phyloP scores from a whole-genome alignment of 768 basidiomycete species.

The Calvatia gigantea region DNA sequence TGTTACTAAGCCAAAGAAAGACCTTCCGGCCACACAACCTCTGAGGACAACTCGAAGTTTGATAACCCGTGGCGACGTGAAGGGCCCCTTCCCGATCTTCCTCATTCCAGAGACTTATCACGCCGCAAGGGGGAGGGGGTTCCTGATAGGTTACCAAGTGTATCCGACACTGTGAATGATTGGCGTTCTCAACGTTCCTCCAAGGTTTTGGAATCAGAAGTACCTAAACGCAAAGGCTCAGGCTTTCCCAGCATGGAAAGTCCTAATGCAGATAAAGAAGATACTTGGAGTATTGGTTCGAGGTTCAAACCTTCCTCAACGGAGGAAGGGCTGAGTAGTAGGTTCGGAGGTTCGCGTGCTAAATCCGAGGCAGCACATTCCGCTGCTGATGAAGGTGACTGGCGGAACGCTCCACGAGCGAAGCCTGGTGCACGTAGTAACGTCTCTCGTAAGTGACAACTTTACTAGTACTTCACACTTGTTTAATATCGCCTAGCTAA shows the following conservation, averaged over 20 bases:
- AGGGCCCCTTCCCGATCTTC: constrained; percentile 73
- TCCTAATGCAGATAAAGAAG: constrained; percentile 68
- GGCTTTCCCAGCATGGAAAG: constrained; percentile 49
- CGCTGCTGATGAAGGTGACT: constrained; percentile 59
- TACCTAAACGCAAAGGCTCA: constrained; percentile 54
- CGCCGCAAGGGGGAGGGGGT: constrained; percentile 67
- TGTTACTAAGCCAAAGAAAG: constrained; percentile 69
- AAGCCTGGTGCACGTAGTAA: constrained; percentile 41
- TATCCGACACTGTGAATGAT: constrained; percentile 61
- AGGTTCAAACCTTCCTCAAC: constrained; percentile 61
- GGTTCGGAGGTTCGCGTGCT: constrained; percentile 45
- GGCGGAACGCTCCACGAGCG: constrained; percentile 52
- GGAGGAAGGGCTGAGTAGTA: constrained; percentile 34
- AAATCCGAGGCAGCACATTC: constrained; percentile 52
- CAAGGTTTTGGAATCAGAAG: constrained; percentile 44
- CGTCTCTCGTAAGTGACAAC: constrained; percentile 56
- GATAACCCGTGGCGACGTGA: constrained; percentile 84
- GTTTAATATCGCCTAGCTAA: constrained; percentile 41
- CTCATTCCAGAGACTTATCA: constrained; percentile 58
- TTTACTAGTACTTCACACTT: neutral
- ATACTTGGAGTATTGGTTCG: constrained; percentile 72
- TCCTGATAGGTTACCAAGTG: constrained; percentile 37
- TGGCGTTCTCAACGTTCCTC: constrained; percentile 65
- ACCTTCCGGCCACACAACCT: constrained; percentile 27
- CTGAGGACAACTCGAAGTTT: constrained; percentile 78